Evolutionary conservation across 805 yeast genomes (phyloP).

Genomic region (Hanseniaspora taiwanica): DNA sequence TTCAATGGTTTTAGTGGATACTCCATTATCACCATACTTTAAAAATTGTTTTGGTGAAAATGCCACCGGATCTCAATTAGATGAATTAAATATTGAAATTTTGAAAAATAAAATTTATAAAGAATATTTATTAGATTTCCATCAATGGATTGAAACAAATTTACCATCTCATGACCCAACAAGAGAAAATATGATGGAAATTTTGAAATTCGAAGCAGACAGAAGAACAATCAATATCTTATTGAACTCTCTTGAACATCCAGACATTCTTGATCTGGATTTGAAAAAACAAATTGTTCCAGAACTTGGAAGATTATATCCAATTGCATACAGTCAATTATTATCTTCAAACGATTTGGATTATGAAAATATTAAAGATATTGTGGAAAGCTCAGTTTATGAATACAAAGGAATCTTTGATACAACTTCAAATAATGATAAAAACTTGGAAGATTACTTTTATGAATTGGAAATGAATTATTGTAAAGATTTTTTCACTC

Average conservation of each 20-base stretch:
- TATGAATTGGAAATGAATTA: slow-evolving; percentile 85
- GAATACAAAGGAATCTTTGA: slow-evolving; percentile 51
- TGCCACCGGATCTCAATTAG: slow-evolving; percentile 44
- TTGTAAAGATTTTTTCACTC: slow-evolving; percentile 88
- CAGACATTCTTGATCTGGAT: slow-evolving; percentile 42
- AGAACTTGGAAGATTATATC: slow-evolving; percentile 66
- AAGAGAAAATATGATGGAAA: slow-evolving; percentile 60
- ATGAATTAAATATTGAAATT: slow-evolving; percentile 90
- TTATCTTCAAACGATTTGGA: slow-evolving; percentile 66
- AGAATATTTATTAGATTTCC: slow-evolving; percentile 85
- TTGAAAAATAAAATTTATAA: slow-evolving; percentile 83
- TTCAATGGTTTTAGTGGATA: slow-evolving; percentile 84
- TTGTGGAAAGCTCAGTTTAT: slow-evolving; percentile 44
- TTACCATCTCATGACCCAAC: slow-evolving; percentile 56
- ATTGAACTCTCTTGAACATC: slow-evolving; percentile 57
- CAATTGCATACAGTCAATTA: slow-evolving; percentile 40
- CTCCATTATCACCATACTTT: slow-evolving; percentile 95
- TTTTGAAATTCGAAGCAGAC: slow-evolving; percentile 87
- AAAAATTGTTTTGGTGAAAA: slow-evolving; percentile 75
- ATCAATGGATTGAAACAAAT: slow-evolving; percentile 43
- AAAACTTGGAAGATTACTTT: slow-evolving; percentile 83
- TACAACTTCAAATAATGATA: slow-evolving; percentile 14
- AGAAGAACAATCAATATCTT: slow-evolving; percentile 87
- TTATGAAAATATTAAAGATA: slow-evolving; percentile 61
- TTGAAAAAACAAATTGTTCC: slow-evolving; percentile 73